These are phyloP conservation scores for Hypoxylon rubiginosum DNA, from an alignment of 2,329 filamentous ascomycete genomes.

Conservation along the genomic window DNA sequence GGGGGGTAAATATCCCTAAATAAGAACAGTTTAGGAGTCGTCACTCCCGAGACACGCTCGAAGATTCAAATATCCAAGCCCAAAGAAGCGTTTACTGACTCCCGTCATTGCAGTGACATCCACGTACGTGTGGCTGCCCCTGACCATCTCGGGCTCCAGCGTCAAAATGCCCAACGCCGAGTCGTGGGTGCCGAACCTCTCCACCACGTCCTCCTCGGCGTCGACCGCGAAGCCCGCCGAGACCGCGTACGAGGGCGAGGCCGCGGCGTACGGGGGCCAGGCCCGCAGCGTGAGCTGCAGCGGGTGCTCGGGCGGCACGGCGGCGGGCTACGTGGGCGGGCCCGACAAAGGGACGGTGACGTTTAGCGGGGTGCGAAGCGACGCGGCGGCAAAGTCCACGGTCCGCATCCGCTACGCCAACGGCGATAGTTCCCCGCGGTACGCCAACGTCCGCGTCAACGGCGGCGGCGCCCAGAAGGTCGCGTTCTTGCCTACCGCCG, in stretches of 20 bases:
- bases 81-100: too few relatives aligned
- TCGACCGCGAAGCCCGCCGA: constrained; percentile 61
- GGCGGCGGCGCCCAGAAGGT: constrained; percentile 61
- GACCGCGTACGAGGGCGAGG: constrained; percentile 66
- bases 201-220: constrained; percentile 58
- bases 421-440: constrained; percentile 65
- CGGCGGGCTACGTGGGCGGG: constrained; percentile 70
- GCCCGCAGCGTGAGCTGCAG: constrained; percentile 63
- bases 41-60: too few relatives aligned
- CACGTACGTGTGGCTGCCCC: constrained; percentile 75
- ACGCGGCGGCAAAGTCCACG: constrained; percentile 61
- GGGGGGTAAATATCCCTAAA: too few relatives aligned
- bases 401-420: constrained; percentile 69
- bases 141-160: constrained; percentile 65
- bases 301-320: constrained; percentile 62
- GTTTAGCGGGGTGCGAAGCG: constrained; percentile 61
- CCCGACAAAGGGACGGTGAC: constrained; percentile 60
- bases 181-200: constrained; percentile 66
- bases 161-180: constrained; percentile 66
- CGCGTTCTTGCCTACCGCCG: constrained; percentile 68
- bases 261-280: constrained; percentile 58
- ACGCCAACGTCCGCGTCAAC: constrained; percentile 69
- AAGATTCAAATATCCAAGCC: too few relatives aligned
- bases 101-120: too few relatives aligned
- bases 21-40: too few relatives aligned